Base-by-base conservation (phyloP, 345 rosid species). In the Excoecaria cochinchinensis region DNA sequence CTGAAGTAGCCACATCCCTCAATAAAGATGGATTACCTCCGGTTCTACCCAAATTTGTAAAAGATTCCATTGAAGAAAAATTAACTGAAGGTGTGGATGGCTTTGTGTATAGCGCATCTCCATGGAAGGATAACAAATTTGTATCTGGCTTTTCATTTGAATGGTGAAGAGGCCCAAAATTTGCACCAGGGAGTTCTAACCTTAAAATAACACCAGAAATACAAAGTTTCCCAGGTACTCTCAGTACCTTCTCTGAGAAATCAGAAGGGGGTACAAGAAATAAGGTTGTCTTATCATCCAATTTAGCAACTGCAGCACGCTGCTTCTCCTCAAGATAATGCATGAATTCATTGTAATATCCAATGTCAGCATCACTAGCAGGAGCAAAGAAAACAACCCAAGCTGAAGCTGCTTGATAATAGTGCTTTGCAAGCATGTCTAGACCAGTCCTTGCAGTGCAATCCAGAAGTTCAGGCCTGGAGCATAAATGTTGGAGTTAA, bases 371-470 rank as follows among this genome's bases (percentile, higher is more conserved):
- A 82, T 95, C 99, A 74, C 91, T 87, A 76, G 82, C 94, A 61
- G 99, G 97, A 77, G 90, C 97, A 72, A 95, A 95, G 87, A 95
- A 95, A 79, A 95, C 89, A 52, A 92, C 97, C 97, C 95, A 95
- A 70, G 92, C 89, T 77, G 87, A 76, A n/a, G 97, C 83, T 67
- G 99, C 97, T 84, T 92, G 98, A 78, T 92, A 91, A 71, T 92
- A 95, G 83, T 95, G 98, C 83, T 92, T 95, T 19, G 95, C 90
- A 72, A 95, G 91, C 97, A 92, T 92, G 83, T 91, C 99, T 56
- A 95, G 83, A 74, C 95, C 90, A 67, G 99, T 95, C 81, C 98
- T 89, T 55, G 99, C 99, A 4, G 99, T 95, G 86, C 98, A 95
- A 84, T 95, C 97, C 75, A 95, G 81, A 79, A 89, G 88, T 80